Conservation (phyloP, 768 basidiomycete species). For the Sporobolomyces phaffii region DNA sequence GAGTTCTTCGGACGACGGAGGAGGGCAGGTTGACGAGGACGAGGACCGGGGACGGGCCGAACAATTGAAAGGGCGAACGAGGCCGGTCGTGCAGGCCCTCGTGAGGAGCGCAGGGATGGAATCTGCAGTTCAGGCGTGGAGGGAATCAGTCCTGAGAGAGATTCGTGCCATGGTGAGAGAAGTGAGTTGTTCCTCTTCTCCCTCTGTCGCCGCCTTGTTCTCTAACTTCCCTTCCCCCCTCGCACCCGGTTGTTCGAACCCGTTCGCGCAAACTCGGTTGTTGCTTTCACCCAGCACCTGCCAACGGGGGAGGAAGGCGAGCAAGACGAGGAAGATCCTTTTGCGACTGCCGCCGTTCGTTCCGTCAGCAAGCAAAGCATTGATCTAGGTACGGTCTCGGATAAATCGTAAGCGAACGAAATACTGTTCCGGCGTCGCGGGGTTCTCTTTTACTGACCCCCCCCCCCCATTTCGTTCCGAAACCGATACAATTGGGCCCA, state of each 20-base stretch:
- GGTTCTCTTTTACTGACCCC: too few species aligned
- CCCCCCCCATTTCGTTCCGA: too few species aligned
- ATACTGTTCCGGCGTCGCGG: too few species aligned
- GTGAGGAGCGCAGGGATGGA: conserved; percentile 51
- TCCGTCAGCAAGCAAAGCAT: conserved; percentile 26
- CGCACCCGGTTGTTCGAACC: not conserved
- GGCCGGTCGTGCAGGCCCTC: conserved; percentile 71
- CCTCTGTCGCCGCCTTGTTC: conserved; percentile 26
- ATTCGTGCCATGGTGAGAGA: conserved; percentile 49
- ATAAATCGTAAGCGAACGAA: too few species aligned
- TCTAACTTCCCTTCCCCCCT: not conserved
- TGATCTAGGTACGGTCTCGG: conserved; percentile 31
- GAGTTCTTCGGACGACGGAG: conserved; percentile 42
- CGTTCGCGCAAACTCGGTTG: too few species aligned
- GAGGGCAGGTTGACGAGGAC: not conserved
- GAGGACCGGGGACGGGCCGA: not conserved
- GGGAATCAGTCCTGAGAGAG: conserved; percentile 43
- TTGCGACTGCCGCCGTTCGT: conserved; percentile 18
- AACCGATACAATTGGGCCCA: not conserved
- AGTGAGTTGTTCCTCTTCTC: conserved; percentile 48
- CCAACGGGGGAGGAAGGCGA: conserved; percentile 13
- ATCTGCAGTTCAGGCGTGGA: conserved; percentile 44
- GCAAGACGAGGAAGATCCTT: conserved; percentile 31
- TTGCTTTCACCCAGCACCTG: conserved; percentile 10
- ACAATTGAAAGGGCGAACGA: conserved; percentile 46